Conservation (phyloP, 192 early-diverging fungal genomes). For the Gonapodya sp. region DNA sequence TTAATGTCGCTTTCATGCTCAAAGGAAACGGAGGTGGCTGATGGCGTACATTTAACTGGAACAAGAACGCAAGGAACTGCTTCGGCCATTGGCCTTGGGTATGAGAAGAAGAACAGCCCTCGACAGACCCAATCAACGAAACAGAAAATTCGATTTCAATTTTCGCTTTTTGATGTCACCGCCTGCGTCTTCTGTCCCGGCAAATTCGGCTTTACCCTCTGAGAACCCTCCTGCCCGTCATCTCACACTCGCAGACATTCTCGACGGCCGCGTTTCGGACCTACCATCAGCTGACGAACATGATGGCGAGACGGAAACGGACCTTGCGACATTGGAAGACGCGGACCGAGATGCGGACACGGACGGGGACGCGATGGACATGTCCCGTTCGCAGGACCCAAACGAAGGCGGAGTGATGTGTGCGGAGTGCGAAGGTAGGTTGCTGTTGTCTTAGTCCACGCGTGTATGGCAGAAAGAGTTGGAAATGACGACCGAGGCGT, state of each 20-base stretch:
- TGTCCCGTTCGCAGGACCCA: background rate
- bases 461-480: no score
- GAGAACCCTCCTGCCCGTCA: background rate
- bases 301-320: background rate
- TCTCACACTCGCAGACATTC: background rate
- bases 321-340: background rate
- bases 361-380: background rate
- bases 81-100: no score
- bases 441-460: no score
- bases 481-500: no score
- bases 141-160: background rate
- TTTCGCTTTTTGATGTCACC: background rate
- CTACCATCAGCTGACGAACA: background rate
- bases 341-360: background rate
- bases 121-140: no score
- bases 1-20: no score
- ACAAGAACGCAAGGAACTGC: no score
- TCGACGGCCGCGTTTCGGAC: background rate
- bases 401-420: background rate
- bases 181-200: background rate
- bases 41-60: no score
- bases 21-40: no score
- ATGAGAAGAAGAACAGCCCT: no score
- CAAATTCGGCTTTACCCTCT: background rate
- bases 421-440: conserved; percentile 6